Evolutionary conservation across 495 filamentous ascomycete genomes (phyloP).

Genomic region (Staphylotrichum longicolle): DNA sequence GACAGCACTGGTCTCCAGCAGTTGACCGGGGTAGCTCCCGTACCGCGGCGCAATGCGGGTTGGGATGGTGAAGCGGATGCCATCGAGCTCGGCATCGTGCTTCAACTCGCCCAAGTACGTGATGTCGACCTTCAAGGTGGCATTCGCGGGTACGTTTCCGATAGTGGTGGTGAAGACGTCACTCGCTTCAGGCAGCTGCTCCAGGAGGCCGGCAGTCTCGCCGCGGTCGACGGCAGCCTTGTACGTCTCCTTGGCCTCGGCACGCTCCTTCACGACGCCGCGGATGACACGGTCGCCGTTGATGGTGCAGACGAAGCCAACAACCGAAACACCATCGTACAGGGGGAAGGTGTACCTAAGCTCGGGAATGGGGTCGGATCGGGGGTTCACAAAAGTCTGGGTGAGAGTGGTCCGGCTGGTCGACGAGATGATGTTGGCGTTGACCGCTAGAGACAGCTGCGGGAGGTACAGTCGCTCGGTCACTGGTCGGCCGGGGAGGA

Average conservation of each 20-base stretch:
- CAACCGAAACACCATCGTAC: conserved; percentile 64
- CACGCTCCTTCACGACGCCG: conserved; percentile 61
- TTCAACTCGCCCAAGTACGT: conserved; percentile 67
- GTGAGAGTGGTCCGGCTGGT: conserved; percentile 58
- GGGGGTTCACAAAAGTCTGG: conserved; percentile 59
- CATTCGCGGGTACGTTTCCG: conserved; percentile 59
- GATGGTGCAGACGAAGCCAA: conserved; percentile 58
- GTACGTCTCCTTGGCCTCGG: conserved; percentile 54
- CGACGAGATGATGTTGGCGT: conserved; percentile 54
- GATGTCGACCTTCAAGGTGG: conserved; percentile 55
- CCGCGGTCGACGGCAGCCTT: conserved; percentile 54
- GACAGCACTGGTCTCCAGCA: conserved; percentile 19
- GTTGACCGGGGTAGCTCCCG: conserved; percentile 44
- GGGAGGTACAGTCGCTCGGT: conserved; percentile 48
- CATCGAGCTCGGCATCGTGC: conserved; percentile 60
- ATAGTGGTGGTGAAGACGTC: conserved; percentile 65
- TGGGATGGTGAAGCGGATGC: conserved; percentile 63
- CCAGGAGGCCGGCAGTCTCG: conserved; percentile 59
- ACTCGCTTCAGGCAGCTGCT: conserved; percentile 54
- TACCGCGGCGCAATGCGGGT: conserved; percentile 62
- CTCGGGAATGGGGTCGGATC: conserved; percentile 37
- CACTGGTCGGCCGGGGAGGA: background rate
- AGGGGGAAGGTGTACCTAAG: conserved; percentile 65
- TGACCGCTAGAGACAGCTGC: conserved; percentile 49
- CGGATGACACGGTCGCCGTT: conserved; percentile 47